phyloP scores from a whole-genome alignment of 805 yeast genomes.

The Saturnispora bothae region DNA sequence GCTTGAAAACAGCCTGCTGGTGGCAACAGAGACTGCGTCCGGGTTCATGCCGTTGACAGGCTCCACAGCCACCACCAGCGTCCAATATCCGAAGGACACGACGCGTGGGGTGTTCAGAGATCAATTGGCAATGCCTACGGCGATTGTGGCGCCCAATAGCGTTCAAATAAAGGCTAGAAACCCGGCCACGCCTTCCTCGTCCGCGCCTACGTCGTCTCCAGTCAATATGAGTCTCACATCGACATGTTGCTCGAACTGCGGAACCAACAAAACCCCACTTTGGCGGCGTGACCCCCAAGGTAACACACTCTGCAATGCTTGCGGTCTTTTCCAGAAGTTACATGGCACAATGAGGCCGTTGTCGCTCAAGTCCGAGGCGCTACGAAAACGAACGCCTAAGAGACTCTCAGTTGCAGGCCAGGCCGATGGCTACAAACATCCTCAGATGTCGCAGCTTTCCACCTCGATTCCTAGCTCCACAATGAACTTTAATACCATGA shows the following conservation, averaged over 20 bases:
- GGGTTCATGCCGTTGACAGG: background rate
- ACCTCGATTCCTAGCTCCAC: background rate
- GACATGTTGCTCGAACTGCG: slow-evolving; percentile 41
- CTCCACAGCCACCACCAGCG: slow-evolving; percentile 2
- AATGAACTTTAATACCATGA: background rate
- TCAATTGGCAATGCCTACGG: slow-evolving; percentile 6
- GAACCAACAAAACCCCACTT: slow-evolving; percentile 48
- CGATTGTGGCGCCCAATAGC: slow-evolving; percentile 7
- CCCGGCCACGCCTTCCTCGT: slow-evolving; percentile 4
- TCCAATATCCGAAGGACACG: slow-evolving; percentile 3
- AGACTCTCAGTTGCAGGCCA: slow-evolving; percentile 20
- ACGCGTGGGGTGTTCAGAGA: slow-evolving; percentile 5
- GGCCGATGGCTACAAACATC: slow-evolving; percentile 14
- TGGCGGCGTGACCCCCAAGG: slow-evolving; percentile 55
- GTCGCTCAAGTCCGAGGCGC: slow-evolving; percentile 60
- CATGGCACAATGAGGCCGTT: slow-evolving; percentile 56
- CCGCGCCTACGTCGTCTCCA: slow-evolving; percentile 5
- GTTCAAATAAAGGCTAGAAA: slow-evolving; percentile 8
- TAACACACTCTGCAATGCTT: slow-evolving; percentile 52
- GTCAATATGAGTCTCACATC: background rate
- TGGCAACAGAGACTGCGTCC: background rate
- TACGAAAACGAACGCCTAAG: slow-evolving; percentile 45
- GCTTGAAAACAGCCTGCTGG: background rate
- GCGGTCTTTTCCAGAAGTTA: slow-evolving; percentile 49
- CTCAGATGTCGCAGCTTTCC: background rate